phyloP scores from a whole-genome alignment of 1,284 basidiomycete species.

The Tylopilus microsporus region DNA sequence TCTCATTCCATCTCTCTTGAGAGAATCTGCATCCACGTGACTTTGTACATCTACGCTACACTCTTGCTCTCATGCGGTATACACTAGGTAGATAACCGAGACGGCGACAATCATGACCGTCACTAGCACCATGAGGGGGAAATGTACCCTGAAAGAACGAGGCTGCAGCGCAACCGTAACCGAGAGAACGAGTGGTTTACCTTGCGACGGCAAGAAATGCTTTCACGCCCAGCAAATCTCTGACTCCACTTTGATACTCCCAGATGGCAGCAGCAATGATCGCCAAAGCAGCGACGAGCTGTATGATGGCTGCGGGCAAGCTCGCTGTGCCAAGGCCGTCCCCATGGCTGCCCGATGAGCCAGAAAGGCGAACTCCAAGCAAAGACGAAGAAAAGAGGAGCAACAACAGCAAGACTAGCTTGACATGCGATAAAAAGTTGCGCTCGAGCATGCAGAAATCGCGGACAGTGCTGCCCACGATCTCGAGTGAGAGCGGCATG shows the following conservation, averaged over 20 bases:
- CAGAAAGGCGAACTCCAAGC: conserved; percentile 54
- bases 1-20: conserved; percentile 9
- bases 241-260: conserved; percentile 58
- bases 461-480: conserved; percentile 48
- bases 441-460: conserved; percentile 74
- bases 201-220: conserved; percentile 57
- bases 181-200: conserved; percentile 37
- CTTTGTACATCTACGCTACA: background rate
- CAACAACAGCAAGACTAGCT: conserved; percentile 58
- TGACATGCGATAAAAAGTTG: conserved; percentile 63
- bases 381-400: conserved; percentile 61
- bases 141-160: conserved; percentile 42
- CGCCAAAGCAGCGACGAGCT: conserved; percentile 48
- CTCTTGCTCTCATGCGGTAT: conserved; percentile 10
- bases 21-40: conserved; percentile 22
- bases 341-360: conserved; percentile 11
- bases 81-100: conserved; percentile 44
- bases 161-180: conserved; percentile 7
- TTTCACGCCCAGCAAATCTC: conserved; percentile 51
- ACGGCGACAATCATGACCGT: conserved; percentile 47
- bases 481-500: conserved; percentile 27
- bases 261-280: conserved; percentile 54
- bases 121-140: conserved; percentile 47
- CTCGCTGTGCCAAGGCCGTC: conserved; percentile 16
- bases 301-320: conserved; percentile 35